Conservation (phyloP, 2,329 filamentous ascomycete genomes). For the Phoma sp. region DNA sequence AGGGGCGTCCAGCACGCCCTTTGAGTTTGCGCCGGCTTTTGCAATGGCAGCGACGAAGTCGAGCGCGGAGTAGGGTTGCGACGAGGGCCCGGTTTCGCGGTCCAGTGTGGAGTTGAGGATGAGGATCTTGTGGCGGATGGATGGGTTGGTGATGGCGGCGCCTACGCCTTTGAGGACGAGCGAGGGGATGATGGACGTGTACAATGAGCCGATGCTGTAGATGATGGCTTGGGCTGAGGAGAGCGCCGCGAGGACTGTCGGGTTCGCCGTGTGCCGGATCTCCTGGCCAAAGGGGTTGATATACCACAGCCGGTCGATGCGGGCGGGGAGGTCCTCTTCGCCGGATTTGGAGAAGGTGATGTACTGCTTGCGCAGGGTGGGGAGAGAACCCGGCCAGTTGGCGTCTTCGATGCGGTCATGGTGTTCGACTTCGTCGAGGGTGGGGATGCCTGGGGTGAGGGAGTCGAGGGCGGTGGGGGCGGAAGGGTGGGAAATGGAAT, state of each 20-base stretch:
- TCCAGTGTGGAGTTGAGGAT: slow-evolving; percentile 85
- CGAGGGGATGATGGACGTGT: slow-evolving; percentile 85
- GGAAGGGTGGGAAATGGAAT: slow-evolving; percentile 57
- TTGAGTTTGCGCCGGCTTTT: slow-evolving; percentile 66
- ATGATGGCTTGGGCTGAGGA: slow-evolving; percentile 70
- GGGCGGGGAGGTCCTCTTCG: slow-evolving; percentile 75
- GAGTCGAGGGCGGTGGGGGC: slow-evolving; percentile 36
- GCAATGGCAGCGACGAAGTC: slow-evolving; percentile 86
- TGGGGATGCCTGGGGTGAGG: slow-evolving; percentile 19
- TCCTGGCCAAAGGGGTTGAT: slow-evolving; percentile 99
- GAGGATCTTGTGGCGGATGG: slow-evolving; percentile 73
- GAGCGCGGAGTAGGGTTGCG: slow-evolving; percentile 69
- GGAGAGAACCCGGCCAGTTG: slow-evolving; percentile 80
- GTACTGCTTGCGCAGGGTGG: slow-evolving; percentile 78
- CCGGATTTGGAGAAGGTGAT: slow-evolving; percentile 78
- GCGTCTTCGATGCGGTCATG: slow-evolving; percentile 78
- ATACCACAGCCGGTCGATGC: slow-evolving; percentile 89
- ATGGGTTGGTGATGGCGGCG: slow-evolving; percentile 61
- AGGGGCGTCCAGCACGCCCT: slow-evolving; percentile 15
- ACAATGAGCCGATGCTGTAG: slow-evolving; percentile 93
- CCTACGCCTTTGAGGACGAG: slow-evolving; percentile 80
- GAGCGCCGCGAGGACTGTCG: slow-evolving; percentile 75
- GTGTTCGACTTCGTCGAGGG: slow-evolving; percentile 54
- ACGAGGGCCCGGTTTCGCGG: slow-evolving; percentile 79
- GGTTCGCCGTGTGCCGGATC: slow-evolving; percentile 83